Percentiles rank a stretch among this genome's conserved stretches.
Conservation (phyloP, 2,329 filamentous ascomycete species). For the Zasmidium citrigriseum region DNA sequence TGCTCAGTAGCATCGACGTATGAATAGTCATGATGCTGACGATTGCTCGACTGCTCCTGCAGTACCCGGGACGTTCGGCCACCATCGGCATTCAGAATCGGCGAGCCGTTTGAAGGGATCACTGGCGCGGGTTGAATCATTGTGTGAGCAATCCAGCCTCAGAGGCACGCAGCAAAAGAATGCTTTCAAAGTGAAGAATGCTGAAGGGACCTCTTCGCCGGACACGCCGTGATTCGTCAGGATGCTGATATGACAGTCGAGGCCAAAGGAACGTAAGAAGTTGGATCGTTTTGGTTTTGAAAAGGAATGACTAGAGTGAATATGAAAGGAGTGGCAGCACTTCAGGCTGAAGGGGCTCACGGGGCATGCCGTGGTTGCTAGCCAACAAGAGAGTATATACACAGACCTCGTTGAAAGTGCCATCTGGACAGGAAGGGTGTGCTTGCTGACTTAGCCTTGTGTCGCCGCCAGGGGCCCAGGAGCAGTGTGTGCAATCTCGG, state of each 20-base stretch:
- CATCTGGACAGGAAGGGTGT: constrained; percentile 26
- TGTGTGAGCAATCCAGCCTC: constrained; percentile 19
- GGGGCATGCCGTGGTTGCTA: constrained; percentile 19
- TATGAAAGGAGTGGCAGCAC: constrained; percentile 21
- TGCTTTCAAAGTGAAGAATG: constrained; percentile 38
- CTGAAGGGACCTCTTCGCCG: constrained; percentile 10
- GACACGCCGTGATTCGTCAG: constrained; percentile 29
- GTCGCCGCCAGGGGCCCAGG: constrained; percentile 28
- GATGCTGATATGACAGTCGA: constrained; percentile 23
- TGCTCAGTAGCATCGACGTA: constrained; percentile 23
- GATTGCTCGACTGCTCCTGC: constrained; percentile 46
- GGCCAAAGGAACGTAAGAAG: constrained; percentile 44
- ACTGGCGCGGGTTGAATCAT: constrained; percentile 39
- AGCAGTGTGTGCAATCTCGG: constrained; percentile 33
- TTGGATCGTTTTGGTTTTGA: constrained; percentile 32
- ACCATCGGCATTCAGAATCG: constrained; percentile 32
- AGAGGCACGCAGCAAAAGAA: constrained; percentile 42
- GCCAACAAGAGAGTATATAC: constrained; percentile 32
- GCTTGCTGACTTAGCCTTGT: constrained; percentile 35
- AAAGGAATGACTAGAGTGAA: constrained; percentile 47
- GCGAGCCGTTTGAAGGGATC: constrained; percentile 46
- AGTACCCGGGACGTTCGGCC: constrained; percentile 37
- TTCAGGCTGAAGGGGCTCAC: constrained; percentile 14
- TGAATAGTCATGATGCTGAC: constrained; percentile 35
- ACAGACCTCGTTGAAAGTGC: constrained; percentile 8